Evolutionary conservation across 352 stramenopile species (phyloP).

Genomic region (Pelagophyceae sp.): DNA sequence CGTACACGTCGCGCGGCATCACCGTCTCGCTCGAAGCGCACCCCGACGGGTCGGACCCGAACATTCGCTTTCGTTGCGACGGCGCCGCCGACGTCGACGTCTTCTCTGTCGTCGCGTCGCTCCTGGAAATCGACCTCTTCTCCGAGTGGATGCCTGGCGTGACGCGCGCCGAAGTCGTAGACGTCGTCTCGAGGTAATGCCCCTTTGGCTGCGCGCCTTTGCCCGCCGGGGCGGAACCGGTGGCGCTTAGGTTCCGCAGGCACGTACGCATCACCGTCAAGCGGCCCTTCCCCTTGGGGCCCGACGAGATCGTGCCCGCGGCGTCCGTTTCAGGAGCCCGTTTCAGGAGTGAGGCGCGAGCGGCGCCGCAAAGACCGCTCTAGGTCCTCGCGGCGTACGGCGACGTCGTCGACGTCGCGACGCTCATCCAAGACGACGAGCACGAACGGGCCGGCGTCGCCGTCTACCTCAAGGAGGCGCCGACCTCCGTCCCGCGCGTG

Average conservation of each 20-base stretch:
- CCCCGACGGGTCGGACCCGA: background rate
- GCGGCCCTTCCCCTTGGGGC: background rate
- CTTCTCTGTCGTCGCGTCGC: background rate
- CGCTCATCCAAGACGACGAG: background rate
- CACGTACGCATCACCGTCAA: background rate
- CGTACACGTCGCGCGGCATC: background rate
- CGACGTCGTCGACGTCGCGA: background rate
- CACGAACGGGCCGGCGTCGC: background rate
- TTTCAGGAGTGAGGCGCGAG: no score
- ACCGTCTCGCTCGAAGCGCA: background rate
- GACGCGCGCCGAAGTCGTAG: background rate
- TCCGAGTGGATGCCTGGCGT: background rate
- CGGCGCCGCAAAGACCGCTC: no score
- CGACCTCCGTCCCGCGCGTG: background rate
- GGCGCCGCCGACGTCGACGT: background rate
- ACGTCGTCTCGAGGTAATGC: background rate
- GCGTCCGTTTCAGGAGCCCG: no score
- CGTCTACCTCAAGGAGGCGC: background rate
- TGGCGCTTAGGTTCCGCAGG: background rate
- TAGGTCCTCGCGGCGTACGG: background rate
- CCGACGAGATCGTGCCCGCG: background rate
- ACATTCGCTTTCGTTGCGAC: background rate
- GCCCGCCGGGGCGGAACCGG: no score
- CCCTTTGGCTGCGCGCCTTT: no score
- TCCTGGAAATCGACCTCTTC: slow-evolving; percentile 5